Evolutionary conservation across 345 rosid genomes (phyloP).

Genomic region (Aegle marmelos): DNA sequence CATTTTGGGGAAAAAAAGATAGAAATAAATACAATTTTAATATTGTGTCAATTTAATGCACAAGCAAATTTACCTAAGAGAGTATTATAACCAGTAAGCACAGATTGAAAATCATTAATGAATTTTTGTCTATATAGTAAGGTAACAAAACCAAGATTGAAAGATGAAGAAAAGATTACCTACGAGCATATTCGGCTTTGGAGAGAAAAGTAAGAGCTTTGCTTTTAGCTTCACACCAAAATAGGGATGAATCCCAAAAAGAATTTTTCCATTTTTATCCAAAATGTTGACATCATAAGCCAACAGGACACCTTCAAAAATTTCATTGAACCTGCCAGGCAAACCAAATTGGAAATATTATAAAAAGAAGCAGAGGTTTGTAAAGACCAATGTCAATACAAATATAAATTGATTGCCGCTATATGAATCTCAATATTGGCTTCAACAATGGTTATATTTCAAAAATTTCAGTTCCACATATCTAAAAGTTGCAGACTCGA

Average conservation of each 20-base stretch:
- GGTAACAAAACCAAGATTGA: neutral
- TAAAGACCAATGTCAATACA: neutral
- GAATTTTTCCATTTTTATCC: slow-evolving; percentile 54
- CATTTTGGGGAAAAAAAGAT: neutral
- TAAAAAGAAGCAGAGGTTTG: neutral
- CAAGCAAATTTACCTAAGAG: neutral
- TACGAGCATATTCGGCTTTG: slow-evolving; percentile 65
- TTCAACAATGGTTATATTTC: neutral
- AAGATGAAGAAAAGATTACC: slow-evolving; percentile 33
- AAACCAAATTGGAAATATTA: neutral
- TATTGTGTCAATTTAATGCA: neutral
- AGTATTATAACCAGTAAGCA: neutral
- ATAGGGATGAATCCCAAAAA: slow-evolving; percentile 65
- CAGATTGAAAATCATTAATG: neutral
- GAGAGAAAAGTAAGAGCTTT: slow-evolving; percentile 64
- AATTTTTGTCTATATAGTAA: too few species aligned
- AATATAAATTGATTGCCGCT: neutral
- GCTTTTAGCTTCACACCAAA: slow-evolving; percentile 56
- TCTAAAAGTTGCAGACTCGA: neutral
- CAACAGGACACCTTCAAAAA: slow-evolving; percentile 67
- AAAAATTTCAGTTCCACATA: neutral
- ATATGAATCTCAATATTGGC: neutral
- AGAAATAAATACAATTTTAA: neutral
- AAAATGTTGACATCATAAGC: slow-evolving; percentile 56
- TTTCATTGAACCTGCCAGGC: slow-evolving; percentile 55